Conservation (phyloP, 2,329 filamentous ascomycete genomes). For the Cladosporium velox region DNA sequence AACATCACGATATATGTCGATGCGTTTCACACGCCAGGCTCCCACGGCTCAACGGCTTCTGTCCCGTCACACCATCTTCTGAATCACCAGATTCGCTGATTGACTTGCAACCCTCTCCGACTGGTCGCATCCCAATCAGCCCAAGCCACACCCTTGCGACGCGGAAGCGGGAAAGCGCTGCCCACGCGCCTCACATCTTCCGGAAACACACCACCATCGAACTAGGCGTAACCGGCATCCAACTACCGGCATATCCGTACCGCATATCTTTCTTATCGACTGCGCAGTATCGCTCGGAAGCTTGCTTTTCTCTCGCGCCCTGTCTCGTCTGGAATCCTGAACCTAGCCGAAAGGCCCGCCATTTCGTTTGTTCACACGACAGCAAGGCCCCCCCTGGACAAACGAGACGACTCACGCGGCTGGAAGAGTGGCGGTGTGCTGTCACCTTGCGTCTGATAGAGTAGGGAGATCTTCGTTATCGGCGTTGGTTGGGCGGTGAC, state of each 20-base stretch:
- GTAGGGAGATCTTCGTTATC: slow-evolving; percentile 10
- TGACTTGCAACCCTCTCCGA: not conserved
- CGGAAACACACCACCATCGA: slow-evolving; percentile 15
- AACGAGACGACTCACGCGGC: slow-evolving; percentile 13
- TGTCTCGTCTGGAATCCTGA: slow-evolving; percentile 11
- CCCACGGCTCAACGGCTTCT: not conserved
- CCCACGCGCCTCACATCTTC: slow-evolving; percentile 14
- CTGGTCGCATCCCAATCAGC: slow-evolving; percentile 2
- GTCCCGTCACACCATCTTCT: not conserved
- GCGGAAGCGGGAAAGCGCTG: slow-evolving; percentile 16
- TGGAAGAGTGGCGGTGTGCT: slow-evolving; percentile 20
- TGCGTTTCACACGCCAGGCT: not conserved
- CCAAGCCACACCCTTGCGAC: slow-evolving; percentile 15
- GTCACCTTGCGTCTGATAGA: slow-evolving; percentile 18
- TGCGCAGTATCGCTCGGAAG: slow-evolving; percentile 13
- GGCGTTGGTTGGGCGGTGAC: slow-evolving; percentile 13
- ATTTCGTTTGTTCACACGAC: slow-evolving; percentile 18
- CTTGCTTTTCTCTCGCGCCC: slow-evolving; percentile 20
- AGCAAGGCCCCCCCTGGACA: slow-evolving; percentile 19
- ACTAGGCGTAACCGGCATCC: slow-evolving; percentile 13
- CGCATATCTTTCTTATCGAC: slow-evolving; percentile 19
- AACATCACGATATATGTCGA: not conserved
- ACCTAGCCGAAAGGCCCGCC: slow-evolving; percentile 14
- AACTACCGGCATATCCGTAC: slow-evolving; percentile 18
- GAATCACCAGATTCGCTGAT: not conserved